Evolutionary conservation across 2,329 filamentous ascomycete genomes (phyloP).

Genomic region (Fusarium sp.): DNA sequence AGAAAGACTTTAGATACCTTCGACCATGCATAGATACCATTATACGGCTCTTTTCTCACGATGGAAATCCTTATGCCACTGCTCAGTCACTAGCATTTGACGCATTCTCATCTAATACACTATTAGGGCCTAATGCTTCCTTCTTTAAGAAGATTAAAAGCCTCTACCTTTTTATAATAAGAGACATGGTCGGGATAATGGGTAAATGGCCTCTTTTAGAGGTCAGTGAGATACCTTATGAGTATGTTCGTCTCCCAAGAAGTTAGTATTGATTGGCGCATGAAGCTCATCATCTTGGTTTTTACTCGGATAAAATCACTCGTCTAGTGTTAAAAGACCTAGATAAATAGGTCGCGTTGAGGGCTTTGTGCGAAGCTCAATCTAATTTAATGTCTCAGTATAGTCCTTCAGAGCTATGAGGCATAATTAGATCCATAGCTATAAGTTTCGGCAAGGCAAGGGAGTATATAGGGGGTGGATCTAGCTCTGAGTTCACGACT

Average conservation of each 20-base stretch:
- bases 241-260: not conserved
- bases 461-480: too few species aligned
- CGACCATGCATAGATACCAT: slow-evolving; percentile 3
- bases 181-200: slow-evolving; percentile 6
- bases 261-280: not conserved
- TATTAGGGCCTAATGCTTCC: not conserved
- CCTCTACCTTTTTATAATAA: slow-evolving; percentile 9
- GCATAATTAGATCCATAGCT: not conserved
- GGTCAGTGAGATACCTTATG: not conserved
- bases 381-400: not conserved
- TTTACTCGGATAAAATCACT: not conserved
- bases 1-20: slow-evolving; percentile 22
- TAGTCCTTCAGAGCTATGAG: not conserved
- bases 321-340: not conserved
- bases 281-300: not conserved
- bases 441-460: not conserved
- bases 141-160: slow-evolving; percentile 2
- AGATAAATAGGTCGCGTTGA: not conserved
- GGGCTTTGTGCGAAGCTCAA: not conserved
- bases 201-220: slow-evolving; percentile 7
- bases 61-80: not conserved
- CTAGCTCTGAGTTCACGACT: not conserved
- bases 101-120: not conserved
- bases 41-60: not conserved
- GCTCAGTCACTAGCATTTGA: not conserved